Base-by-base conservation (phyloP, 139 green algal genomes). In the Tetradesmus obliquus region DNA sequence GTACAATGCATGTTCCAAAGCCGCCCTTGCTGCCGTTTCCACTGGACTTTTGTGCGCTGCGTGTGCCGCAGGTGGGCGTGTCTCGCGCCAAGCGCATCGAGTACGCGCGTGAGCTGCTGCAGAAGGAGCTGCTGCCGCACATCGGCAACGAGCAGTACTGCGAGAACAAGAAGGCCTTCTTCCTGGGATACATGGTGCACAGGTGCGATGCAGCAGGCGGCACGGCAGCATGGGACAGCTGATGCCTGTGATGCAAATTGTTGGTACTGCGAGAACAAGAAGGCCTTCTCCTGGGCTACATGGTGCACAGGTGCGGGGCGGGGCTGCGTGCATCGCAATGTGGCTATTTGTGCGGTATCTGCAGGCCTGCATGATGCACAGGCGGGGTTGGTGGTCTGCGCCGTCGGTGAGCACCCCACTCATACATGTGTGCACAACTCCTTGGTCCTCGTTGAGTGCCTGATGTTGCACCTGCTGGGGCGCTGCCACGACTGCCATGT, bases 81-180 rank as follows among this genome's bases (percentile, higher is more conserved):
- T 96, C 95, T 5, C 92, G 94, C 19, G 95, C 97, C 82, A 96
- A 97, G 91, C 97, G 98, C 90, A 99, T 99, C 82, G 94, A 97
- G 92, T 99, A 98, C 85, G 97, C 97, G 0, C 90, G 95, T 3
- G 97, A 99, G 90, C 95, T 98, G 62, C 95, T 99, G 86, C 97
- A 99, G 95, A 98, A 99, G 94, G 98, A 99, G 94, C 92, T 99
- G 93, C 96, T 99, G 83, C 98, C 98, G 55, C 98, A 99, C 94
- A 96, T 99, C 12, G 97, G 97, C 88, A 96, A 97, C 82, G 94
- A 94, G 66, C 94, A 96, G 91, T 94, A 94, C 91, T 96, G 94
- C 58, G 96, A 98, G 91, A 98, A 96, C 20, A 95, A 96, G 45
- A 99, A 98, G 96, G 97, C 94, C 1, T 96, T 96, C 91, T 96